Base-by-base conservation (phyloP, 2,329 filamentous ascomycete genomes). In the Aspergillus carbonarius region DNA sequence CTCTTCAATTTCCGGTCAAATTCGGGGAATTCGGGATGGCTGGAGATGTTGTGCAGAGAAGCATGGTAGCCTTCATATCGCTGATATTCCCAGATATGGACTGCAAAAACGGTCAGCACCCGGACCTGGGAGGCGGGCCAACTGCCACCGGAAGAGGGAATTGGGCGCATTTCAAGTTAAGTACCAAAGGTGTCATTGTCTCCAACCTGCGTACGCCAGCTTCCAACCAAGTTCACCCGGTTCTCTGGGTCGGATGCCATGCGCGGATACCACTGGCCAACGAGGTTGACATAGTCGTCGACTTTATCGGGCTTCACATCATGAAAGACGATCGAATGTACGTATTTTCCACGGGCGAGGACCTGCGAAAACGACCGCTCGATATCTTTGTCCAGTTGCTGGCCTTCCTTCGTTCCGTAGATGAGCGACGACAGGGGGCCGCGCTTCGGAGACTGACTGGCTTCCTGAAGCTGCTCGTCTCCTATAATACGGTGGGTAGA, bases 41-140 rank as follows among this genome's bases (percentile, higher is more conserved):
- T 80, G 60, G 91, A 87, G 66, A 98, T 96, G 67, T 84, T 86
- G 80, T 97, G 85, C 48, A 96, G 83, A 18, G 95, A 98, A 60
- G 89, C 87, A 77, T 99, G 95, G 77, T 98, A 98, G 61, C 95
- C 95, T 68, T 93, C 85, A 79, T 98, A 99, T 69, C 93, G 89
- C 78, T 98, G 93, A 77, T 99, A 99, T 77, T 99, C 95, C 95
- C 95, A 99, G 71, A 99, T 99, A 75, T 99, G 95, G 52, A 99
- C 95, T 98, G 68, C 54, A 32, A 25, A 39, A 17, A 51, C 23
- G n/a, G 55, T 77, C 70, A 78, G 73, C 65, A 64, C 52, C 63
- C 18, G 17, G 15, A 47, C 27, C n/a, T 27, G 17, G 60, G 18
- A 37, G 18, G 17, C 15, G 2, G 20, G 8, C 25, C n/a, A 9